Evolutionary conservation across 2,329 filamentous ascomycete genomes (phyloP), one percentile per base, ranked within the genome.

Genomic region (Fusarium virguliforme): DNA sequence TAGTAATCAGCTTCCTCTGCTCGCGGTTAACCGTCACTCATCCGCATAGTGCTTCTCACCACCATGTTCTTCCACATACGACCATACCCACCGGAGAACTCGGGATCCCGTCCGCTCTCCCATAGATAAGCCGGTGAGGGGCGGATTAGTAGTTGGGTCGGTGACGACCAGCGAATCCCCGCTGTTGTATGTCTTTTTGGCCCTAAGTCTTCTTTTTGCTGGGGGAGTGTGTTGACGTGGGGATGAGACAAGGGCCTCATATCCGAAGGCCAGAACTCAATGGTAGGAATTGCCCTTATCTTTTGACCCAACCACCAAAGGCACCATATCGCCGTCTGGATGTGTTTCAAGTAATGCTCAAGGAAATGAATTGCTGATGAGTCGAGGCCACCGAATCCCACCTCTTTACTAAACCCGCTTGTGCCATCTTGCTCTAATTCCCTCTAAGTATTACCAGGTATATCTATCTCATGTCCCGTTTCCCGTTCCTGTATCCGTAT

Each of bases 391-490:
- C 18, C 18, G 18, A 18, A 18, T 18, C 18, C 18, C 18, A 18
- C 18, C 18, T 18, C 18, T 18, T 18, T 18, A 18, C 18, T 18
- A 48, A 48, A 12, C 24, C 43, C 15, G 15, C 8, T 8, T n/a
- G 24, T 34, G 18, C 32, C 12, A 26, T 28, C n/a, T n/a, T 30
- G 24, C 15, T 48, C 43, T 48, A 48, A 48, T 15, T 32, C 15
- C 58, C 24, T 65, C 50, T 65, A 69, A 66, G 56, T 40, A 69
- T 68, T 71, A 68, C 22, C 28, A 30, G 43, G 38, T 51, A 54
- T 70, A 38, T 30, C 54, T 65, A 2, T 18, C 62, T 70, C 69
- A 64, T 57, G 37, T 12, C 10, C 56, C 24, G 13, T 18, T 18
- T 18, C 18, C 18, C 18, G 18, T 18, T 18, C 18, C 18, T 18